These are phyloP conservation scores for Penicillium sp. DNA, from an alignment of 2,329 filamentous ascomycete genomes.

Conservation along the genomic window DNA sequence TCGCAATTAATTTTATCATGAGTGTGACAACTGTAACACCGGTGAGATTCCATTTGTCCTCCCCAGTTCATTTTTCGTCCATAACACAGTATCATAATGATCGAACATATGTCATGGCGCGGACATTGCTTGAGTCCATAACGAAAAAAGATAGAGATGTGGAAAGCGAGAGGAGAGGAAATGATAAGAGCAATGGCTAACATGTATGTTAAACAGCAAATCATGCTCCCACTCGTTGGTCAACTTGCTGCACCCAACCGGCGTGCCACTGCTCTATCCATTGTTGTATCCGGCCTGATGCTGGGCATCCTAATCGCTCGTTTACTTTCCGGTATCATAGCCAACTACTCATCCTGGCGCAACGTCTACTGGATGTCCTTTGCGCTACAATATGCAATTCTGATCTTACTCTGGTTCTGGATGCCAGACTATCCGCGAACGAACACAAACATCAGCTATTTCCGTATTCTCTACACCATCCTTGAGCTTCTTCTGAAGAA, in stretches of 20 bases:
- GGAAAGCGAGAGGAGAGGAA: not conserved
- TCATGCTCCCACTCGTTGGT: conserved; percentile 76
- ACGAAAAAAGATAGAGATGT: not conserved
- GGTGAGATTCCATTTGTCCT: conserved; percentile 14
- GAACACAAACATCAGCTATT: conserved; percentile 64
- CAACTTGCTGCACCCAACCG: conserved; percentile 69
- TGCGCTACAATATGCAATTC: conserved; percentile 65
- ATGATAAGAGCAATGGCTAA: conserved; percentile 70
- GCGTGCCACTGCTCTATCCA: conserved; percentile 65
- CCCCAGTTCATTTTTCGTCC: not conserved
- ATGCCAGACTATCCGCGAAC: conserved; percentile 79
- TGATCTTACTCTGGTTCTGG: conserved; percentile 62
- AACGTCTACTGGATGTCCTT: conserved; percentile 75
- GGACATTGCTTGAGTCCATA: too few relatives aligned
- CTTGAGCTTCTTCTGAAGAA: conserved; percentile 60
- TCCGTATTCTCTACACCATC: conserved; percentile 62
- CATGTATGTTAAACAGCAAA: conserved; percentile 38
- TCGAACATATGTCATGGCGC: too few relatives aligned
- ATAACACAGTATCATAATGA: too few relatives aligned
- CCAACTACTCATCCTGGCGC: conserved; percentile 70
- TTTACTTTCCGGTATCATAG: conserved; percentile 69
- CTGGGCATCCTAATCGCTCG: conserved; percentile 74
- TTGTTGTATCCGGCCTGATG: conserved; percentile 71
- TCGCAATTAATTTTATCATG: conserved; percentile 66
- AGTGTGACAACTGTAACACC: conserved; percentile 79